These are phyloP conservation scores for Phytophthora citricola DNA, from an alignment of 352 stramenopile genomes.

Conservation along the genomic window DNA sequence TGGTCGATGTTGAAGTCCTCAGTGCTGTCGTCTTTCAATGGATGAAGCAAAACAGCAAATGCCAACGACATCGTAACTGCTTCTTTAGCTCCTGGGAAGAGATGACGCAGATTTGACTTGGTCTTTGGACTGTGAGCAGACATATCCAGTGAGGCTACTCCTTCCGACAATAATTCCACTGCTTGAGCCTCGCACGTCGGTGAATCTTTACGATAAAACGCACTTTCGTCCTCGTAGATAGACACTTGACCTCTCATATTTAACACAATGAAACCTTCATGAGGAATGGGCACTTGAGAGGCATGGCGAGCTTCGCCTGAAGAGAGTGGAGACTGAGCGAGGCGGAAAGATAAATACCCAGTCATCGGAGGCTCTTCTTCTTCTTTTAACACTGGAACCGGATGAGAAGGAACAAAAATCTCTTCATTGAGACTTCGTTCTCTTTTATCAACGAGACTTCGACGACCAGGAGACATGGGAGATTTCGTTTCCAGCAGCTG, in stretches of 20 bases:
- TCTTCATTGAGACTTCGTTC: conserved; percentile 18
- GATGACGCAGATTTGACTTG: conserved; percentile 23
- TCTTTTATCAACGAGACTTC: conserved; percentile 30
- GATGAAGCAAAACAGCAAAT: conserved; percentile 33
- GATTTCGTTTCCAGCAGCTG: conserved; percentile 48
- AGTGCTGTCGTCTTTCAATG: background rate
- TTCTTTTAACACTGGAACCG: conserved; percentile 2
- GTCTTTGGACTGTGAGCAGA: conserved; percentile 29
- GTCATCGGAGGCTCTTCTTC: conserved; percentile 36
- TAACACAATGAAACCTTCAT: conserved; percentile 47
- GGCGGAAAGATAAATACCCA: conserved; percentile 33
- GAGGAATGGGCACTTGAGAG: conserved; percentile 23
- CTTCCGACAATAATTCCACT: conserved; percentile 39
- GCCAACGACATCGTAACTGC: conserved; percentile 9
- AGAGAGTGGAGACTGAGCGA: conserved; percentile 16
- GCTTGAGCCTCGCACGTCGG: conserved; percentile 38
- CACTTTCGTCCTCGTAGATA: conserved; percentile 58
- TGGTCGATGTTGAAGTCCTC: conserved; percentile 12
- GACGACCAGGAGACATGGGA: conserved; percentile 29
- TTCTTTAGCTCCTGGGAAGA: conserved; percentile 29
- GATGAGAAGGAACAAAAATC: background rate
- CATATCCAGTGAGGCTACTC: conserved; percentile 14
- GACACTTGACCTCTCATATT: conserved; percentile 36
- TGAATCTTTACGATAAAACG: conserved; percentile 37
- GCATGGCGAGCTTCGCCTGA: conserved; percentile 19